A percentile compares a stretch with the other conserved stretches of the same genome.
phyloP scores from a whole-genome alignment of 177 flowering plant genomes.

The Vitis hybrid region DNA sequence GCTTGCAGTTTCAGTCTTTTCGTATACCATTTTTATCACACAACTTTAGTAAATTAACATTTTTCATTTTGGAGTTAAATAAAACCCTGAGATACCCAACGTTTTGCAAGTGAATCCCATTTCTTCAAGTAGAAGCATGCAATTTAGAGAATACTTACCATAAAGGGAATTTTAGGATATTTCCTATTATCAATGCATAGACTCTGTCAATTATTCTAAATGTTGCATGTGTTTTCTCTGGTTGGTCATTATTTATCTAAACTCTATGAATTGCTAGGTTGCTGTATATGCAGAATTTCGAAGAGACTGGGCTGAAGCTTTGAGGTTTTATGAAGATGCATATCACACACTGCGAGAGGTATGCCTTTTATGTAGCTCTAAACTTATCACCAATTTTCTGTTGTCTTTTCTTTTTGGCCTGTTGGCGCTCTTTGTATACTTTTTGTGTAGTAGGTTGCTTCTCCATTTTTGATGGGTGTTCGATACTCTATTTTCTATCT shows the following conservation, averaged over 20 bases:
- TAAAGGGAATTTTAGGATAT: background rate
- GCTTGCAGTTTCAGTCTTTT: background rate
- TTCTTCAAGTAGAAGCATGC: too few relatives aligned
- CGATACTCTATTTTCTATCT: too few relatives aligned
- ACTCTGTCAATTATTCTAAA: background rate
- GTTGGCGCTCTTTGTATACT: background rate
- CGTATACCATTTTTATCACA: background rate
- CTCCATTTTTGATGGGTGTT: too few relatives aligned
- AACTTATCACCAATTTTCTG: background rate
- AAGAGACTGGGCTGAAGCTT: slow-evolving; percentile 95
- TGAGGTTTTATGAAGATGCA: slow-evolving; percentile 88
- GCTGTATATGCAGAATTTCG: slow-evolving; percentile 97
- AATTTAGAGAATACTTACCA: too few relatives aligned
- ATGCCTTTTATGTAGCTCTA: background rate
- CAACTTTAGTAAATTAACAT: background rate
- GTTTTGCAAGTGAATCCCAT: too few relatives aligned
- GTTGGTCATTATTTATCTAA: slow-evolving; percentile 13
- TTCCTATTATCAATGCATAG: background rate
- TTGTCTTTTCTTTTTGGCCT: background rate
- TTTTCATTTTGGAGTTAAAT: background rate
- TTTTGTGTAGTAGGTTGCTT: background rate
- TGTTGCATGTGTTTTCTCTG: background rate
- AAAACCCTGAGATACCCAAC: too few relatives aligned
- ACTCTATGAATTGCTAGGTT: slow-evolving; percentile 56
- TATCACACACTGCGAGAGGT: slow-evolving; percentile 87